Base-by-base conservation (phyloP, 2,329 filamentous ascomycete genomes). In the Periconia sp. region DNA sequence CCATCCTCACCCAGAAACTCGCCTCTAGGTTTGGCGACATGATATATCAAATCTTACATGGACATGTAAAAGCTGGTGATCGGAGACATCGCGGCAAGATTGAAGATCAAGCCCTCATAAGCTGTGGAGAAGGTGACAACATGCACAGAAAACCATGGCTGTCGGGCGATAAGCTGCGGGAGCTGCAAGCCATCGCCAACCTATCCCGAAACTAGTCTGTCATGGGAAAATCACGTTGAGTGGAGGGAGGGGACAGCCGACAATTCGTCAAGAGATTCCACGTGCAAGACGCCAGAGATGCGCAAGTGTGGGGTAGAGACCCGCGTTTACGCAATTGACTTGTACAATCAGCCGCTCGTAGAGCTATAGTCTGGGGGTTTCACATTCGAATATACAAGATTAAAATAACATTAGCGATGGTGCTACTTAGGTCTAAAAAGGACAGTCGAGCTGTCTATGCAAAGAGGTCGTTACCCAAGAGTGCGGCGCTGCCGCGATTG, bases 1-100 rank as follows among this genome's bases (percentile, higher is more conserved):
- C 48, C 23, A 49, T 49, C 1, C 52, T 42, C 11, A 26, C 11
- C 59, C 53, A 59, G 28, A 59, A 60, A 11, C 29, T 50, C 17
- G 33, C 17, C 10, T 29, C 5, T 1, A 36, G 22, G 16, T 48
- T 49, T 15, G 48, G 46, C n/a, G 48, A 36, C 48, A 52, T 55
- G 8, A 3, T 43, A 19, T 4, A 4, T 9, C 28, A n/a, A 28
- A 28, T 11, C 15, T 28, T 4, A 7, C 5, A 28, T 12, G 25
- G 12, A 28, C 11, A 12, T 28, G 5, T n/a, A 28, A 16, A 35
- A 3, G 31, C 15, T 36, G 4, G 18, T 12, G 9, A 17, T 18
- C 5, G 23, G 25, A 42, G n/a, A 31, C n/a, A n/a, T n/a, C n/a
- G n/a, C n/a, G n/a, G n/a, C n/a, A n/a, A n/a, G n/a, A n/a, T n/a